Evolutionary conservation across 2,329 filamentous ascomycete species (phyloP).

Genomic region (Colletotrichum orchidophilum): DNA sequence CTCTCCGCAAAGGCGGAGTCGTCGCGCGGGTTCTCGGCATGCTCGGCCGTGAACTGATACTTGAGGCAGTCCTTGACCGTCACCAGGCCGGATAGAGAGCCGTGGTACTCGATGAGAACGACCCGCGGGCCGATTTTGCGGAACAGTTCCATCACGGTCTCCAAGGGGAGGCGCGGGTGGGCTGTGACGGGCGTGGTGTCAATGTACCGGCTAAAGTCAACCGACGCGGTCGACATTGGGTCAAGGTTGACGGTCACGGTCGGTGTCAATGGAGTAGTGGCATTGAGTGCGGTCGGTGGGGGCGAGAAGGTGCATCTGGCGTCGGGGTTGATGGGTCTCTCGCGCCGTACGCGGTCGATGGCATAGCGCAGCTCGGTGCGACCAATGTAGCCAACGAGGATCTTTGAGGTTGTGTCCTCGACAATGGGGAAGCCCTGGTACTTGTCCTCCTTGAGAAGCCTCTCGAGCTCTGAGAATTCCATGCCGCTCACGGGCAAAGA

Average conservation of each 20-base stretch:
- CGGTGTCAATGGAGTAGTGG: constrained; percentile 51
- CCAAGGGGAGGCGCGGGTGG: constrained; percentile 88
- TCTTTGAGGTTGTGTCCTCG: constrained; percentile 74
- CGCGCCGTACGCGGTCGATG: constrained; percentile 79
- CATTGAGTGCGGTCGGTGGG: constrained; percentile 43
- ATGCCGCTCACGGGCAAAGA: constrained; percentile 79
- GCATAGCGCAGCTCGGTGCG: constrained; percentile 92
- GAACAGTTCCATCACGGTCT: constrained; percentile 98
- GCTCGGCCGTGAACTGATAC: constrained; percentile 96
- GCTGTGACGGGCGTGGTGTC: constrained; percentile 90
- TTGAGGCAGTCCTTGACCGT: constrained; percentile 98
- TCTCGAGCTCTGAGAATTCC: constrained; percentile 79
- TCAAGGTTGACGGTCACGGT: constrained; percentile 65
- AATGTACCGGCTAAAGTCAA: constrained; percentile 89
- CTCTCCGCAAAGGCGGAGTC: constrained; percentile 64
- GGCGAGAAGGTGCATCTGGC: constrained; percentile 80
- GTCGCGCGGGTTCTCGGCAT: constrained; percentile 76
- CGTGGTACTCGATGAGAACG: constrained; percentile 91
- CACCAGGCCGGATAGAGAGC: constrained; percentile 83
- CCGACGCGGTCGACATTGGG: constrained; percentile 63
- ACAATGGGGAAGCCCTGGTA: constrained; percentile 96
- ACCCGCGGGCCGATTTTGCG: constrained; percentile 96
- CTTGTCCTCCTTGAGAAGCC: constrained; percentile 77
- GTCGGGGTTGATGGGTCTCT: constrained; percentile 71
- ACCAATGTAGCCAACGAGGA: constrained; percentile 90